Base-by-base conservation (phyloP, 2,329 filamentous ascomycete species). In the Cordyceps militaris region DNA sequence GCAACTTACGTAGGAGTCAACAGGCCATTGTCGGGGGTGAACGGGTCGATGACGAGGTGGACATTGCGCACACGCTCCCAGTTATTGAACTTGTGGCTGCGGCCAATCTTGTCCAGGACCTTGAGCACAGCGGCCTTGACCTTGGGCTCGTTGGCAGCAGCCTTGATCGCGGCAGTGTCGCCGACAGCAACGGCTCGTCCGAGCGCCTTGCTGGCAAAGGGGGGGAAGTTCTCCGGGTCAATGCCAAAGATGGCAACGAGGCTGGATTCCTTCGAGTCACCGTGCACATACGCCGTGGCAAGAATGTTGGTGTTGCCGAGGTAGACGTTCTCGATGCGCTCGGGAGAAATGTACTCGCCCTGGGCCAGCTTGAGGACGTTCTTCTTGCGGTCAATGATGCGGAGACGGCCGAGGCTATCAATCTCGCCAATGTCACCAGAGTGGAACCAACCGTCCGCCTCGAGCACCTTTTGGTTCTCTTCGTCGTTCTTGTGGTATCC, bases 281-380 rank as follows among this genome's bases (percentile, higher is more conserved):
- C 94, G 74, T 99, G 93, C 28, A 97, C 89, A 69, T 91, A 97
- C 3, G 87, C 91, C 67, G 88, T 87, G 24, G 85, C 82, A 24
- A 97, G 76, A 64, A 92, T 85, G 63, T 84, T 87, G 62, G 86
- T 86, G 74, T 87, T 91, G 62, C 88, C 91, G 61, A 96, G 79
- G 72, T 92, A 95, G 38, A 96, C 88, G 71, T 97, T 97, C 79
- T 99, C 94, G 68, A 99, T 91, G 58, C 92, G 89, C 76, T 99
- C 94, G 16, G 94, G 94, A 2, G 92, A 96, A 67, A 99, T 91
- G 75, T 99, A 99, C 76, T 99, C 94, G 71, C 94, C 94, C 74
- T 99, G 94, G 0, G 93, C 87, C 57, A 99, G 84, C 81, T 99
- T 99, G 69, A 99, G 85, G 19, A 99, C 90, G 74, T 97, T 97